Conservation (phyloP, 148 eudicot species). For the Euryodendron excelsum region DNA sequence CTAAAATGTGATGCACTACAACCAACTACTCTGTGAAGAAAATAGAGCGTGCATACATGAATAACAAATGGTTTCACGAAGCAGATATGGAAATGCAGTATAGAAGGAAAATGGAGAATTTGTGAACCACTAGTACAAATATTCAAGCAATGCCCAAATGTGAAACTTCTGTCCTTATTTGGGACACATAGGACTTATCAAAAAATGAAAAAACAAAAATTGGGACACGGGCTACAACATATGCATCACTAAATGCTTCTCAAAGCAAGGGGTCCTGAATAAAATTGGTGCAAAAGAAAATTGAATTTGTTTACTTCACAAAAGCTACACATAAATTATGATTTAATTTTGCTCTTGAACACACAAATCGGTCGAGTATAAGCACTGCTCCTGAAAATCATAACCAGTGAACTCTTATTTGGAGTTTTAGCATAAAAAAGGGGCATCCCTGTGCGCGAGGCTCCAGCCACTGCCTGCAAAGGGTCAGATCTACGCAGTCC, state of each 20-base stretch:
- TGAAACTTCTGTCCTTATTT: too few species aligned
- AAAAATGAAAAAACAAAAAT: too few species aligned
- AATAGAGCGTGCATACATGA: neutral
- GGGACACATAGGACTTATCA: neutral
- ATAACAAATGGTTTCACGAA: too few species aligned
- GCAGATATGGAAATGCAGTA: too few species aligned
- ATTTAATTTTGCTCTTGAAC: neutral
- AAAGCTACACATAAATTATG: neutral
- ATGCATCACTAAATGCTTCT: neutral
- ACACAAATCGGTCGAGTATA: neutral
- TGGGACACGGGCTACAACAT: neutral
- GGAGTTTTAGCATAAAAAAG: neutral
- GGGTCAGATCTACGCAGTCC: too few species aligned
- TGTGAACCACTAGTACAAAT: neutral
- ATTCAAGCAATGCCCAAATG: neutral
- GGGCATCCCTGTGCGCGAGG: too few species aligned
- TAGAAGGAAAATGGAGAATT: too few species aligned
- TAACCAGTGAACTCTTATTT: neutral
- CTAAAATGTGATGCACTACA: neutral
- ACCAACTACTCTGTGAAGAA: slow-evolving; percentile 2
- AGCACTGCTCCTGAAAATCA: neutral
- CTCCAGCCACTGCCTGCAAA: too few species aligned
- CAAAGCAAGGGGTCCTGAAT: neutral
- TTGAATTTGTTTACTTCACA: neutral
- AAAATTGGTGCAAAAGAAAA: neutral